These are phyloP conservation scores for Tuber calosporum DNA, from an alignment of 495 filamentous ascomycete species.

Conservation along the genomic window DNA sequence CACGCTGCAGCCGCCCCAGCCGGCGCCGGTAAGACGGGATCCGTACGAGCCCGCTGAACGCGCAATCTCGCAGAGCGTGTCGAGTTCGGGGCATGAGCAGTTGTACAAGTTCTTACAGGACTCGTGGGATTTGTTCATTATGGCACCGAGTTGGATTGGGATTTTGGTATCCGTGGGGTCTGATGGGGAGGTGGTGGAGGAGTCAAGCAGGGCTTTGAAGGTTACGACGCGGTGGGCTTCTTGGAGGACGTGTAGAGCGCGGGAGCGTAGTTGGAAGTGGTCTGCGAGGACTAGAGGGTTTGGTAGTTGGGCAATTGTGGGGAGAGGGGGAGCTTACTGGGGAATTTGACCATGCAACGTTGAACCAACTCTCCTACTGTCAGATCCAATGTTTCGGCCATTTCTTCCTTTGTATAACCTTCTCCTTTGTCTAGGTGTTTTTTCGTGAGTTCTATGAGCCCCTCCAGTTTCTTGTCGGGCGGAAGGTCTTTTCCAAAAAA, in stretches of 20 bases:
- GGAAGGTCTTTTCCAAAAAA: slow-evolving; percentile 56
- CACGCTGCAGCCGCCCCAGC: slow-evolving; percentile 94
- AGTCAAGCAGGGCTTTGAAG: slow-evolving; percentile 63
- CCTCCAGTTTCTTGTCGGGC: slow-evolving; percentile 49
- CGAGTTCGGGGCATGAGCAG: slow-evolving; percentile 83
- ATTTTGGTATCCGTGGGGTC: slow-evolving; percentile 52
- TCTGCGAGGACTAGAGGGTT: slow-evolving; percentile 59
- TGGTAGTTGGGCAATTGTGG: background rate
- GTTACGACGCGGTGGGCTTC: slow-evolving; percentile 80
- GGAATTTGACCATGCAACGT: slow-evolving; percentile 73
- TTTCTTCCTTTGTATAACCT: slow-evolving; percentile 83
- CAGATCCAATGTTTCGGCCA: slow-evolving; percentile 64
- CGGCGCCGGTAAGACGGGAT: slow-evolving; percentile 82
- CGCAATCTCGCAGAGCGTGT: slow-evolving; percentile 76
- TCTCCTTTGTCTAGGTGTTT: slow-evolving; percentile 61
- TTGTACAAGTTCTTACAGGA: slow-evolving; percentile 80
- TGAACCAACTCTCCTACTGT: slow-evolving; percentile 62
- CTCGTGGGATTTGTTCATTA: slow-evolving; percentile 83
- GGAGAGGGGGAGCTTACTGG: slow-evolving; percentile 37
- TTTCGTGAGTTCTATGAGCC: slow-evolving; percentile 59
- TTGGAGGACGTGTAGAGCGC: slow-evolving; percentile 80
- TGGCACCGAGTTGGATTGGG: slow-evolving; percentile 63
- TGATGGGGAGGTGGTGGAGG: slow-evolving; percentile 37
- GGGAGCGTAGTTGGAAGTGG: slow-evolving; percentile 76
- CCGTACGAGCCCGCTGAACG: slow-evolving; percentile 71